Conservation (phyloP, 345 rosid species). For the Linum usitatissimum region DNA sequence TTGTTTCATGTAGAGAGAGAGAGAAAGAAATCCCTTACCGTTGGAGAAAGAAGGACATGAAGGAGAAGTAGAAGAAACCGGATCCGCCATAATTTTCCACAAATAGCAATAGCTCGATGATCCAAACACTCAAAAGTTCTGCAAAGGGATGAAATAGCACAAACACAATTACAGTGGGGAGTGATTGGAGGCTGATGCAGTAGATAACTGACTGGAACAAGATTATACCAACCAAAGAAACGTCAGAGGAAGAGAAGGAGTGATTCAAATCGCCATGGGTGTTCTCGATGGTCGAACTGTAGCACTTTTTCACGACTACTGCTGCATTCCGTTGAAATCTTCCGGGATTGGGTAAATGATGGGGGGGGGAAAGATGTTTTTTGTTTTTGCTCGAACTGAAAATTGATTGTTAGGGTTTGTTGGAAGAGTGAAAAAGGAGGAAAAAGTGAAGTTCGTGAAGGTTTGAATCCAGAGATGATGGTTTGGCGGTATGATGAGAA, state of each 20-base stretch:
- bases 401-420: neutral
- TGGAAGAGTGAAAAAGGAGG: neutral
- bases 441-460: neutral
- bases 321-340: slow-evolving; percentile 4
- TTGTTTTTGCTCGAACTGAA: neutral
- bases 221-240: slow-evolving; percentile 9
- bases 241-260: slow-evolving; percentile 35
- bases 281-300: slow-evolving; percentile 9
- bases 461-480: neutral
- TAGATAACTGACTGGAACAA: too few relatives aligned
- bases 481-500: neutral
- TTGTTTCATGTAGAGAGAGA: slow-evolving; percentile 5
- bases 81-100: slow-evolving; percentile 33
- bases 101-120: slow-evolving; percentile 6
- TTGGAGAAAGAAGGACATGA: neutral
- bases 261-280: slow-evolving; percentile 33
- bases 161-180: slow-evolving; percentile 21
- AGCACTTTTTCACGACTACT: slow-evolving; percentile 11
- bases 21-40: neutral
- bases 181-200: slow-evolving; percentile 18
- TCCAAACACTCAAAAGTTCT: neutral
- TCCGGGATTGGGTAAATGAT: neutral
- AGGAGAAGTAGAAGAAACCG: slow-evolving; percentile 16
- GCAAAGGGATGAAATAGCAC: neutral
- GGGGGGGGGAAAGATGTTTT: neutral